Percentiles rank a stretch among this genome's conserved stretches.
phyloP scores from a whole-genome alignment of 352 stramenopile species.

The Paralagenidium karlingii region DNA sequence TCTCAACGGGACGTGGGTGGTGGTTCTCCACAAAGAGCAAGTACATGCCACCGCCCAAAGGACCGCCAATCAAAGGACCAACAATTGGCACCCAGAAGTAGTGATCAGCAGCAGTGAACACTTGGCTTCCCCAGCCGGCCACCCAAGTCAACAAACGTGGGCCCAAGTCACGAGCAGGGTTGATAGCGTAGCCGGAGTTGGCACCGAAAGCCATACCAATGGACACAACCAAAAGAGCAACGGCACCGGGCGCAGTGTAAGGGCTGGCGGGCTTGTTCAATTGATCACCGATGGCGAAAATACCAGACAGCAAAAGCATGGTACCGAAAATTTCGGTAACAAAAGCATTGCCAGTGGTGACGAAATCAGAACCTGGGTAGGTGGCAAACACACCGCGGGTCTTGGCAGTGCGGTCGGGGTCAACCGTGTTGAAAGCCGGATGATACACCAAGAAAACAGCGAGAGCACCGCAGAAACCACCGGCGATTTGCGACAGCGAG shows the following conservation, averaged over 20 bases:
- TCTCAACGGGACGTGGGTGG: too few relatives aligned
- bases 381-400: constrained; percentile 36
- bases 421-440: constrained; percentile 27
- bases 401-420: constrained; percentile 25
- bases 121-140: constrained; percentile 26
- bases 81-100: constrained; percentile 51
- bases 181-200: constrained; percentile 61
- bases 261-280: constrained; percentile 34
- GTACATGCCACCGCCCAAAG: constrained; percentile 11
- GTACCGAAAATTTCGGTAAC: constrained; percentile 45
- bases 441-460: constrained; percentile 43
- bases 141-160: constrained; percentile 23
- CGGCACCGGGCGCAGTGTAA: constrained; percentile 20
- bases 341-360: constrained; percentile 33
- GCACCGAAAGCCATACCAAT: constrained; percentile 64
- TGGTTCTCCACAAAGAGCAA: too few relatives aligned
- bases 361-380: constrained; percentile 24
- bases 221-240: constrained; percentile 34
- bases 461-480: constrained; percentile 27
- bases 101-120: constrained; percentile 20
- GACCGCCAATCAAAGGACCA: constrained; percentile 20
- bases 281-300: constrained; percentile 39
- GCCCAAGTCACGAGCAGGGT: constrained; percentile 40
- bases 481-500: constrained; percentile 32
- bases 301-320: constrained; percentile 29